Base-by-base conservation (phyloP, 1,284 basidiomycete genomes). In the Earliella scabrosa region DNA sequence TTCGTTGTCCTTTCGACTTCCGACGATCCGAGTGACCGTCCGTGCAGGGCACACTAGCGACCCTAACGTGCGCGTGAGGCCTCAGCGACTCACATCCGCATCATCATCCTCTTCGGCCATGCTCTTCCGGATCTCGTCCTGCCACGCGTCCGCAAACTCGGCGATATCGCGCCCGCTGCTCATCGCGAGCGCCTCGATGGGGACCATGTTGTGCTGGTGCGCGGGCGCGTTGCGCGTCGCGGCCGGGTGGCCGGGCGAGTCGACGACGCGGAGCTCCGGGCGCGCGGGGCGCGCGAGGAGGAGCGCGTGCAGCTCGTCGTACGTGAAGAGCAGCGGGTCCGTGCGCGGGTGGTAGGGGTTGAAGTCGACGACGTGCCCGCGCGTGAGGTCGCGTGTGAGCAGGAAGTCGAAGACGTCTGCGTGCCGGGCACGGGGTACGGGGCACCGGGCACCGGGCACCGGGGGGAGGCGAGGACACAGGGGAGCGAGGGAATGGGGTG, bases 141-240 rank as follows among this genome's bases (percentile, higher is more conserved):
- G 75, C 88, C 85, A 92, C n/a, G 77, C 63, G 18, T 81, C 75
- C 4, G 85, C 82, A 70, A 97, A 96, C 57, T 91, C 88, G 34
- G 81, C 78, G 31, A 95, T 81, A 60, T 82, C 82, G 45, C 81
- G 79, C 2, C 94, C 95, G 50, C 81, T 82, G 64, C 92, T 89
- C 68, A 97, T 74, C 50, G 82, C 83, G 20, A 97, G 76, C 13
- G 93, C 90, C 67, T 98, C 96, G 36, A 92, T 80, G 2, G 96
- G 97, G 16, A 97, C 81, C 91, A 97, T 97, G 69, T 97, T 98
- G 66, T 92, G 88, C 61, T 91, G 88, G 67, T 94, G 82, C 1
- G 82, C 78, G 1, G 95, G 93, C 2, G 85, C 83, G 60, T 85
- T 91, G 49, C 80, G 76, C 29, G 74, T 80, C 0, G 83, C 88